These are phyloP conservation scores for Suillus hirtellus DNA, from an alignment of 768 basidiomycete genomes.

Conservation along the genomic window DNA sequence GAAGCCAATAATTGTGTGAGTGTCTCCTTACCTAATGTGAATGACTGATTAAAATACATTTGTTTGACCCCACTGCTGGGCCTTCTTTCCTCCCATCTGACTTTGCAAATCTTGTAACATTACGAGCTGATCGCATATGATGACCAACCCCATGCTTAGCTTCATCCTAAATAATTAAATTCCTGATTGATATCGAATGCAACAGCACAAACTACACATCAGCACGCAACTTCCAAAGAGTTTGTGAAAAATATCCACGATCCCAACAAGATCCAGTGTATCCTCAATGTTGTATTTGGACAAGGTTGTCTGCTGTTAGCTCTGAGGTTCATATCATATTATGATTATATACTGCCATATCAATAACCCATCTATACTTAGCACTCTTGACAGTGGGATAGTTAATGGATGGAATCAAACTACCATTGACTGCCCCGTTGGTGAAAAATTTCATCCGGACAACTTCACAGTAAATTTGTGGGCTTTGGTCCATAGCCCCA, in stretches of 20 bases:
- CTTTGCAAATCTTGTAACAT: too few relatives aligned
- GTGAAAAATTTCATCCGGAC: background rate
- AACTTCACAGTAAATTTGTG: background rate
- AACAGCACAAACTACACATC: too few relatives aligned
- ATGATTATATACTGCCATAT: background rate
- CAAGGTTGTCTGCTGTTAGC: background rate
- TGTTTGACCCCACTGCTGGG: too few relatives aligned
- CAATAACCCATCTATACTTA: accelerated
- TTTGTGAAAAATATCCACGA: background rate
- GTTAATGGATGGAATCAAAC: background rate
- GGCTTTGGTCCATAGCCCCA: background rate
- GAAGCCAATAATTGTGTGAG: too few relatives aligned
- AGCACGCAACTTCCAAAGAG: background rate
- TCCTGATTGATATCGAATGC: too few relatives aligned
- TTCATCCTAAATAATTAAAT: too few relatives aligned
- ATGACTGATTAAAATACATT: too few relatives aligned
- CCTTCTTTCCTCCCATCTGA: too few relatives aligned
- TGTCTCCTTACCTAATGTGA: too few relatives aligned
- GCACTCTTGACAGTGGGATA: background rate
- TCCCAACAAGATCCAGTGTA: too few relatives aligned
- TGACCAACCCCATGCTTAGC: too few relatives aligned
- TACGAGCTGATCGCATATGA: too few relatives aligned
- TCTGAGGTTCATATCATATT: background rate
- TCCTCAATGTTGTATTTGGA: background rate
- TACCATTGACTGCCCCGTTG: background rate